These are phyloP conservation scores for Microdochium trichocladiopsis DNA, from an alignment of 2,329 filamentous ascomycete genomes.

Conservation along the genomic window DNA sequence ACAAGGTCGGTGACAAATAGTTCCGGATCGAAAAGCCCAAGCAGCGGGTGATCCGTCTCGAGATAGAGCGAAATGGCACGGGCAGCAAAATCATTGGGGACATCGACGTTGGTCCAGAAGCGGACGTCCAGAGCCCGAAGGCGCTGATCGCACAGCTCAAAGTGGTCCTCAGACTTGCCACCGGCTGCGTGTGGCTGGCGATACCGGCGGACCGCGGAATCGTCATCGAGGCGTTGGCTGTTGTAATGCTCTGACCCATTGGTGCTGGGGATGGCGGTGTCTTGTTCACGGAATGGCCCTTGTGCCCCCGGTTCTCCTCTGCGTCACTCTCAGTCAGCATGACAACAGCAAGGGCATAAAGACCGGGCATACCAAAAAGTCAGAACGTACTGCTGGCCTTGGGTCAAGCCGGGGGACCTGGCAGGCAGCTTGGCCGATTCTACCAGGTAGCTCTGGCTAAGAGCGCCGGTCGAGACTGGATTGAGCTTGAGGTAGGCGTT, in stretches of 20 bases:
- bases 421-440: not conserved
- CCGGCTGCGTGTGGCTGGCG: constrained; percentile 1
- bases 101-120: constrained; percentile 24
- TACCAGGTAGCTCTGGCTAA: not conserved
- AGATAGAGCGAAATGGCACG: constrained; percentile 26
- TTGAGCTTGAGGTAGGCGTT: not conserved
- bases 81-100: constrained; percentile 20
- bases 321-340: no score
- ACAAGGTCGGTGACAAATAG: constrained; percentile 26
- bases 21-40: constrained; percentile 25
- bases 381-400: not conserved
- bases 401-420: not conserved
- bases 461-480: not conserved
- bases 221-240: not conserved
- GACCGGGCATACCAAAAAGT: no score
- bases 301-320: no score
- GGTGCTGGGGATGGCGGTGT: not conserved
- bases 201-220: constrained; percentile 4
- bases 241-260: not conserved
- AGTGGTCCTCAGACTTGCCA: constrained; percentile 4
- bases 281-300: no score
- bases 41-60: constrained; percentile 27
- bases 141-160: constrained; percentile 16
- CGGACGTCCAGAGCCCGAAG: constrained; percentile 18
- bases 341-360: no score